These are phyloP conservation scores for Fusarium irregulare DNA, from an alignment of 2,329 filamentous ascomycete species.

Conservation along the genomic window DNA sequence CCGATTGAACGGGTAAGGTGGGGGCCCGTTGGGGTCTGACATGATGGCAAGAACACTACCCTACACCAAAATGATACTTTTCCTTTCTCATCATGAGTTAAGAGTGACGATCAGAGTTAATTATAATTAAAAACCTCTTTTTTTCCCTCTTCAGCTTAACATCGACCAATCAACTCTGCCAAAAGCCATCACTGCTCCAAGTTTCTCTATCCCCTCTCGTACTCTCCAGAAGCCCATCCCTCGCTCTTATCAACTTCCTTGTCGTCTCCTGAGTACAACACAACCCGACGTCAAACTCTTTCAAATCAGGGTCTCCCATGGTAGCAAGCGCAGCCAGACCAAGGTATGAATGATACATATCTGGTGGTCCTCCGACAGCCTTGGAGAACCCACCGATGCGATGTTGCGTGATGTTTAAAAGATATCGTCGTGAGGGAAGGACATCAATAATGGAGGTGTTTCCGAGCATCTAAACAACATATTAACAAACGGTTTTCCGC, in stretches of 20 bases:
- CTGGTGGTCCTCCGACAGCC: constrained; percentile 72
- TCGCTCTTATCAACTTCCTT: constrained; percentile 60
- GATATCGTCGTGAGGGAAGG: constrained; percentile 75
- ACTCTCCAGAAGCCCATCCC: constrained; percentile 52
- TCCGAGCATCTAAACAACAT: constrained; percentile 65
- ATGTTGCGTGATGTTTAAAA: constrained; percentile 89
- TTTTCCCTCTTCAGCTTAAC: background rate
- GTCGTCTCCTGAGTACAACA: constrained; percentile 76
- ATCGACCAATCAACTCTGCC: constrained; percentile 6
- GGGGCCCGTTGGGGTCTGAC: background rate
- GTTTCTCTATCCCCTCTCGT: constrained; percentile 7
- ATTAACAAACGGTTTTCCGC: background rate
- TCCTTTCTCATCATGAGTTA: background rate
- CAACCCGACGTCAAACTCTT: constrained; percentile 77
- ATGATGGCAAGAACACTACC: background rate
- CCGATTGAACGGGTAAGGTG: constrained; percentile 1
- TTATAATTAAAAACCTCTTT: background rate
- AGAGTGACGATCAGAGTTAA: background rate
- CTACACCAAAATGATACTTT: background rate
- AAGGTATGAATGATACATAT: constrained; percentile 90
- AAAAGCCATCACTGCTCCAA: constrained; percentile 41
- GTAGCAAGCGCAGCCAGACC: constrained; percentile 83
- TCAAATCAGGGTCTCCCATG: constrained; percentile 76
- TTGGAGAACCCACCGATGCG: constrained; percentile 86
- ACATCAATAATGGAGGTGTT: constrained; percentile 68